Conservation (phyloP, 2,329 filamentous ascomycete species). For the Apiospora sp. region DNA sequence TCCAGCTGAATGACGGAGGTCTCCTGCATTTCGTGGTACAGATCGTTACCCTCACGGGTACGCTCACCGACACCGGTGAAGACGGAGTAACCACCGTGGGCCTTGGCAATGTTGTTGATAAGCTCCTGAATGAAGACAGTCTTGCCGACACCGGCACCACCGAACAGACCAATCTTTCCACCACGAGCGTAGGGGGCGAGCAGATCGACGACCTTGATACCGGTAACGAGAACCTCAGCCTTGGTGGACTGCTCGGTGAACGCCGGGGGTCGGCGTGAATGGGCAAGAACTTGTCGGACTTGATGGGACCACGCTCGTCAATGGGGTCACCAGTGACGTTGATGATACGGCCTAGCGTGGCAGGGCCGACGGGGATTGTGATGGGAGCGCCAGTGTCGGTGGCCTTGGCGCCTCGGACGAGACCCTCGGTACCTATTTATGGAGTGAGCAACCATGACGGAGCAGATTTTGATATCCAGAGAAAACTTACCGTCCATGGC, state of each 20-base stretch:
- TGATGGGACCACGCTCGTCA: conserved; percentile 98
- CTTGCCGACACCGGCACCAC: conserved; percentile 99
- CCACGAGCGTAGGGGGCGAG: conserved; percentile 99
- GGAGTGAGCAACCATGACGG: conserved; percentile 29
- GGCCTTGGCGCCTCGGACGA: conserved; percentile 88
- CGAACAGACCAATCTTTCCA: conserved; percentile 99
- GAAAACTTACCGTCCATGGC: conserved; percentile 92
- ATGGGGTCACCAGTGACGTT: conserved; percentile 99
- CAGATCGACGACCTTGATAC: conserved; percentile 99
- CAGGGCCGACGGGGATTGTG: conserved; percentile 92
- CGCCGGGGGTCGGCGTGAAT: conserved; percentile 94
- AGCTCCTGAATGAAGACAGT: conserved; percentile 99
- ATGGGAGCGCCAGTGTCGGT: conserved; percentile 93
- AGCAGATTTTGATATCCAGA: conserved; percentile 33
- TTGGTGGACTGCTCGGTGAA: conserved; percentile 96
- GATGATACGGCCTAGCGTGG: conserved; percentile 97
- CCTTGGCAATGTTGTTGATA: conserved; percentile 99
- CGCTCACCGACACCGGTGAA: conserved; percentile 99
- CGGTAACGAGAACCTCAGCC: conserved; percentile 96
- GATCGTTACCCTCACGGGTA: conserved; percentile 99
- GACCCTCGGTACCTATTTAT: conserved; percentile 91
- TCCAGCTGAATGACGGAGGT: conserved; percentile 99
- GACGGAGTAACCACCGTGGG: conserved; percentile 99
- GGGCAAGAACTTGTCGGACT: conserved; percentile 83
- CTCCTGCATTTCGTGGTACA: conserved; percentile 99